phyloP scores from a whole-genome alignment of 768 basidiomycete genomes.

The Austroboletus eburneus region DNA sequence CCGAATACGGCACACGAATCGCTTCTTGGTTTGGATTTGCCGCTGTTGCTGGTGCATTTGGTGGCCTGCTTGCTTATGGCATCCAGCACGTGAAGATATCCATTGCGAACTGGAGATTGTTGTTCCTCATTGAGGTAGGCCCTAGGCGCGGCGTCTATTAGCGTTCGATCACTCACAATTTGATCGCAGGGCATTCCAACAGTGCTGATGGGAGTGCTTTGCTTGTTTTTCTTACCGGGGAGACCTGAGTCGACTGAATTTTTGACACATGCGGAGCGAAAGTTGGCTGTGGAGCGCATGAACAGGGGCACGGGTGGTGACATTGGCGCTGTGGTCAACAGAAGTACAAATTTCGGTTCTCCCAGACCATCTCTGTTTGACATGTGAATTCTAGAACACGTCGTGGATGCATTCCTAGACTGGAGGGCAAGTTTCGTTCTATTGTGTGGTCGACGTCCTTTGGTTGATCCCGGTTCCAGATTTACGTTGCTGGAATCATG shows the following conservation, averaged over 20 bases:
- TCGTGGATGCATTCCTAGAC: no score
- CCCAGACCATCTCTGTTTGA: no score
- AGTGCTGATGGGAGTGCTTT: slow-evolving; percentile 23
- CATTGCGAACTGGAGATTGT: slow-evolving; percentile 40
- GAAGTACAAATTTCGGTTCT: no score
- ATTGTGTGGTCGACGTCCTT: no score
- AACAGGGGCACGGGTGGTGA: slow-evolving; percentile 43
- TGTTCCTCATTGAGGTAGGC: slow-evolving; percentile 28
- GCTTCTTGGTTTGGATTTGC: slow-evolving; percentile 56
- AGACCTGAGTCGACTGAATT: slow-evolving; percentile 33
- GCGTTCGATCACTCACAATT: neutral
- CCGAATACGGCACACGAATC: slow-evolving; percentile 42
- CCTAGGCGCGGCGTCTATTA: neutral
- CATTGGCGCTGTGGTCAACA: slow-evolving; percentile 38
- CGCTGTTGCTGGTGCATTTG: slow-evolving; percentile 54
- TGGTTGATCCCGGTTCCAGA: no score
- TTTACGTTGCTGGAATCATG: no score
- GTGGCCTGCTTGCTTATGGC: slow-evolving; percentile 52
- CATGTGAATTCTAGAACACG: no score
- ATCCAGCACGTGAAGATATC: slow-evolving; percentile 38
- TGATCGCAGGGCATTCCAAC: slow-evolving; percentile 53
- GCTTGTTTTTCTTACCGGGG: slow-evolving; percentile 29
- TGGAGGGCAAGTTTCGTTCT: no score
- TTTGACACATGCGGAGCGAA: slow-evolving; percentile 31
- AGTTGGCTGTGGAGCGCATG: slow-evolving; percentile 31